Evolutionary conservation across 2,329 filamentous ascomycete genomes (phyloP).

Genomic region (Talaromyces sp.): DNA sequence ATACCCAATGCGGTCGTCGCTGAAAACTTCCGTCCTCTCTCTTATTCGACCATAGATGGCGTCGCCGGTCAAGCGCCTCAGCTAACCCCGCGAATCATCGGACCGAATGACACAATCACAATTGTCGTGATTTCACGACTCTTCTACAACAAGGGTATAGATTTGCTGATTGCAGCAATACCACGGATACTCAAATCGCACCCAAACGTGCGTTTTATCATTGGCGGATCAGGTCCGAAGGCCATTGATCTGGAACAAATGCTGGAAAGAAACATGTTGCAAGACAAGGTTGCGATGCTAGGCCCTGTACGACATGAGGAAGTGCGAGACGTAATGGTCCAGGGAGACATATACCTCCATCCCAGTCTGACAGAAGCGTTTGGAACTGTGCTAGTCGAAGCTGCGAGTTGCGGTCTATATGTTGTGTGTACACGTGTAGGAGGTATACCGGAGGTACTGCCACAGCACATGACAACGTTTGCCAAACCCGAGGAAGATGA

Average conservation of each 20-base stretch:
- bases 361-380: constrained; percentile 95
- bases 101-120: constrained; percentile 82
- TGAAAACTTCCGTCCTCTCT: constrained; percentile 82
- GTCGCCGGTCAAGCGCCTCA: constrained; percentile 31
- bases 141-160: constrained; percentile 98
- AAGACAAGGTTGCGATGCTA: constrained; percentile 89
- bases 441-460: constrained; percentile 93
- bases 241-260: constrained; percentile 98
- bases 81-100: constrained; percentile 64
- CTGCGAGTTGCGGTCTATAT: constrained; percentile 90
- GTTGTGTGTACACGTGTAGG: constrained; percentile 96
- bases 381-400: constrained; percentile 95
- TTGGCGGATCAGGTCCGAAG: constrained; percentile 92
- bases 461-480: constrained; percentile 95
- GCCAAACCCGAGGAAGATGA: constrained; percentile 97
- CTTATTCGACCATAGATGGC: constrained; percentile 42
- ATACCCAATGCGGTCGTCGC: constrained; percentile 97
- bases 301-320: constrained; percentile 93
- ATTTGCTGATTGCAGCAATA: constrained; percentile 92
- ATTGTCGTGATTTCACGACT: constrained; percentile 96
- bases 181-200: constrained; percentile 86
- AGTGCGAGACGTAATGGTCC: constrained; percentile 94
- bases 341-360: constrained; percentile 93
- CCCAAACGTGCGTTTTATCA: constrained; percentile 93
- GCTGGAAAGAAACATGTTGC: constrained; percentile 89